A percentile compares a stretch with the other conserved stretches of the same genome.
Conservation (phyloP, 179 eudicot genomes). For the Vitellaria paradoxa region DNA sequence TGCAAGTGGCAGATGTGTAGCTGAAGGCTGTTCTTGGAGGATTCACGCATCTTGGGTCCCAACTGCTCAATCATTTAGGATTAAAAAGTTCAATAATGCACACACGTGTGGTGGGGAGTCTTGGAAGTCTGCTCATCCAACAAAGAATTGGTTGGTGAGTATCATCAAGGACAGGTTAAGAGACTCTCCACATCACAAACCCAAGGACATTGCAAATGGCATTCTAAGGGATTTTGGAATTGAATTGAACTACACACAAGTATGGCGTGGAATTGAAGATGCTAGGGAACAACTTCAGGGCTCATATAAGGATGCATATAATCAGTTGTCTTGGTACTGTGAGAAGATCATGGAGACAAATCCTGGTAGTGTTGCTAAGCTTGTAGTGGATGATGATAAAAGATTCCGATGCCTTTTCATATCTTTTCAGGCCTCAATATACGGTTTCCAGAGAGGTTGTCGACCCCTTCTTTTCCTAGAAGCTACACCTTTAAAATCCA, state of each 20-base stretch:
- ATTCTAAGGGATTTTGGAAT: conserved; percentile 72
- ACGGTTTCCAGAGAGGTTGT: conserved; percentile 74
- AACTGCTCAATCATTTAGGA: conserved; percentile 34
- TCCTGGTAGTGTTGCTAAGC: conserved; percentile 72
- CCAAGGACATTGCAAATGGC: conserved; percentile 78
- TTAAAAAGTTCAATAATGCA: conserved; percentile 41
- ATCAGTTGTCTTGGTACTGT: conserved; percentile 64
- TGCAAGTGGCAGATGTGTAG: conserved; percentile 48
- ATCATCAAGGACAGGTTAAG: conserved; percentile 75
- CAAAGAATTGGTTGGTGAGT: conserved; percentile 73
- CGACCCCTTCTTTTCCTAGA: conserved; percentile 91
- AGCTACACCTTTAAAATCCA: conserved; percentile 62
- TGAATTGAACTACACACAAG: conserved; percentile 67
- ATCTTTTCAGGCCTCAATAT: conserved; percentile 59
- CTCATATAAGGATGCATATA: conserved; percentile 72
- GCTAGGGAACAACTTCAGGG: conserved; percentile 90
- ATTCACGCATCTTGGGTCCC: conserved; percentile 51
- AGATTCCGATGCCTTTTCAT: conserved; percentile 67
- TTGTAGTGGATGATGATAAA: conserved; percentile 63
- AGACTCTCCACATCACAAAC: conserved; percentile 67
- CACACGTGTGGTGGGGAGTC: conserved; percentile 57
- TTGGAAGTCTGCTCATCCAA: conserved; percentile 53
- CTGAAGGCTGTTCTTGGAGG: conserved; percentile 61
- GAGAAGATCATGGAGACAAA: conserved; percentile 71
- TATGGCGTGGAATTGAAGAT: conserved; percentile 74